Conservation (phyloP, 257 asterid genomes). For the Solanum sejunctum region DNA sequence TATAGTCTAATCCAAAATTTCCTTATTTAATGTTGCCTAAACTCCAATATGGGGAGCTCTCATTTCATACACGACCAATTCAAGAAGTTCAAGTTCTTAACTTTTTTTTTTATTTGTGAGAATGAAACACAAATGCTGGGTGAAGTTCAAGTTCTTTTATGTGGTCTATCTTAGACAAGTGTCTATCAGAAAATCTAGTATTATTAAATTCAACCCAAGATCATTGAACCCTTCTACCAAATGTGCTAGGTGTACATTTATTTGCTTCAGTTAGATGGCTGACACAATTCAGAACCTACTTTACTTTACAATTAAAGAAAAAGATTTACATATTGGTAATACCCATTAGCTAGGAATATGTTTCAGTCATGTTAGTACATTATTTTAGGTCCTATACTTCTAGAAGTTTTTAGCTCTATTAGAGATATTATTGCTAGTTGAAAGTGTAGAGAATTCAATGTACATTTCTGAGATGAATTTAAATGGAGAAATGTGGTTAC, state of each 20-base stretch:
- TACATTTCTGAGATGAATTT: background rate
- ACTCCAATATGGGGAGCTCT: background rate
- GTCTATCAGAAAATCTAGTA: background rate
- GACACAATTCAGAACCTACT: background rate
- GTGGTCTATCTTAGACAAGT: background rate
- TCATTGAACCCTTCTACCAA: background rate
- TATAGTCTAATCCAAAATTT: background rate
- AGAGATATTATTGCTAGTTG: background rate
- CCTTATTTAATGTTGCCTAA: background rate
- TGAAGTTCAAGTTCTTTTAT: background rate
- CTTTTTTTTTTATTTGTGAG: too few species aligned
- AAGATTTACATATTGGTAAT: background rate
- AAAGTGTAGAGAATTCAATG: background rate
- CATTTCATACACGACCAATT: background rate
- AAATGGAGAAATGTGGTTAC: background rate
- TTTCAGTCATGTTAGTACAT: background rate
- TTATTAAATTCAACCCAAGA: background rate
- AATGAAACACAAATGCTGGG: too few species aligned
- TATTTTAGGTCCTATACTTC: background rate
- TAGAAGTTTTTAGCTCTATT: background rate
- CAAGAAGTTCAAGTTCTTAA: background rate
- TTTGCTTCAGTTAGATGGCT: background rate
- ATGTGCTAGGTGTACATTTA: background rate
- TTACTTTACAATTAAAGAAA: background rate
- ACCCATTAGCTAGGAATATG: background rate